Evolutionary conservation across 306 rosid genomes (phyloP), one percentile per base, ranked within the genome.

Genomic region (Quillaja saponaria): DNA sequence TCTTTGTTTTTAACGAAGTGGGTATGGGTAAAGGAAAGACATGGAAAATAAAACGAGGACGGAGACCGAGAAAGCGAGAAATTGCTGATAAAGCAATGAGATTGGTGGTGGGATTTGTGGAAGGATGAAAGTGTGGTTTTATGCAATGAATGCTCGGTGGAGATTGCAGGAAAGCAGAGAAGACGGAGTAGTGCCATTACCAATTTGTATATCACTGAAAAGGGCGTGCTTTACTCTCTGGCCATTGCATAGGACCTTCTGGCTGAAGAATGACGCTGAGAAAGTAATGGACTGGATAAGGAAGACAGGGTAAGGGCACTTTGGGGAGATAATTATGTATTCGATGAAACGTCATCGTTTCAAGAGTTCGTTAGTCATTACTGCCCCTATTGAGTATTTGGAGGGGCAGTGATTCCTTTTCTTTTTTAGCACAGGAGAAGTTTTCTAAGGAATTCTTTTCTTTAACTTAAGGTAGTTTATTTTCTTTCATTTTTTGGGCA

Each of bases 101-200:
- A 25, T 20, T 44, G 50, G 18, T 7, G 25, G 0, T 14, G 72
- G 16, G 78, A 76, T 68, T 44, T 75, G 11, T 47, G 74, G 19
- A 54, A 48, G 49, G 69, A 58, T 4, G 67, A 64, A 63, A 61
- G 67, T 67, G 74, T 48, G 13, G 51, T 64, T 10, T 34, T 44
- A 46, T 52, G 55, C 39, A 52, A 39, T 10, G 54, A 73, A 33
- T 48, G 74, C 51, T 81, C 72, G 4, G 64, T 13, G 13, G 67
- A 66, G 57, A 78, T 31, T 10, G 89, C 57, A 2, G 82, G 68
- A 19, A 66, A 72, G 59, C 67, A 68, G 7, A 40, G 58, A 75
- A 60, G 42, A 42, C 74, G 80, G 42, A 79, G 81, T 38, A 77
- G 63, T 73, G 95, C 96, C 97, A 91, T 91, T 10, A 68, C 55